Percentiles rank a stretch among this genome's conserved stretches.
These are phyloP conservation scores for Posidonia oceanica DNA, from an alignment of 116 monocot species.

Conservation along the genomic window DNA sequence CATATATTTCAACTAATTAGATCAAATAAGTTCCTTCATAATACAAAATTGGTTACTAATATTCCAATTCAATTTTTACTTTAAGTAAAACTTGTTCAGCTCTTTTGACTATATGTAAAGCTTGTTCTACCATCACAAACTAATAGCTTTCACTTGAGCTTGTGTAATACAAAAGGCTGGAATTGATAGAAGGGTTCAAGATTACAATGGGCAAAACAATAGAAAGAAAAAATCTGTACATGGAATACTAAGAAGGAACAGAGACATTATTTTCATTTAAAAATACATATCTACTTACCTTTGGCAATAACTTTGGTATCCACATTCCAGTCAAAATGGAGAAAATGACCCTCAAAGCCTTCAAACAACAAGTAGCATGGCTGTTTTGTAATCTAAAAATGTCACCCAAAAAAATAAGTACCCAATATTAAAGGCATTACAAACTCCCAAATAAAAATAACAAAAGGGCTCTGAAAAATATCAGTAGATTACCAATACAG, in stretches of 20 bases:
- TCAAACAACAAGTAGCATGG: conserved; percentile 7
- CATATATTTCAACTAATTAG: too few relatives aligned
- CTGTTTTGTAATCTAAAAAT: conserved; percentile 4
- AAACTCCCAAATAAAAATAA: neutral
- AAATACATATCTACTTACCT: neutral
- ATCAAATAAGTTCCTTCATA: too few relatives aligned
- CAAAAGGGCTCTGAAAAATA: neutral
- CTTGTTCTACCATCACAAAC: too few relatives aligned
- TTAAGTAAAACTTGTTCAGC: too few relatives aligned
- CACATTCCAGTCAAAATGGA: conserved; percentile 1
- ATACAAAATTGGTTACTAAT: too few relatives aligned
- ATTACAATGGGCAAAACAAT: neutral
- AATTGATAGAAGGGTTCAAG: too few relatives aligned
- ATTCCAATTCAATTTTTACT: too few relatives aligned
- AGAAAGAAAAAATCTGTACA: neutral
- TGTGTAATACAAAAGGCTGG: too few relatives aligned
- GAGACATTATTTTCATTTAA: neutral
- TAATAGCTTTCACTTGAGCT: too few relatives aligned
- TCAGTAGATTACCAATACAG: neutral
- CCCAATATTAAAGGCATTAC: neutral
- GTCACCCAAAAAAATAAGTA: neutral
- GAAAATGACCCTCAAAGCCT: neutral
- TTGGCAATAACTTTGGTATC: neutral
- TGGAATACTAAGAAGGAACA: neutral
- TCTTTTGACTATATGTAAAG: too few relatives aligned